These are phyloP conservation scores for Colletotrichum tamarilloi DNA, from an alignment of 2,329 filamentous ascomycete genomes.

Conservation along the genomic window DNA sequence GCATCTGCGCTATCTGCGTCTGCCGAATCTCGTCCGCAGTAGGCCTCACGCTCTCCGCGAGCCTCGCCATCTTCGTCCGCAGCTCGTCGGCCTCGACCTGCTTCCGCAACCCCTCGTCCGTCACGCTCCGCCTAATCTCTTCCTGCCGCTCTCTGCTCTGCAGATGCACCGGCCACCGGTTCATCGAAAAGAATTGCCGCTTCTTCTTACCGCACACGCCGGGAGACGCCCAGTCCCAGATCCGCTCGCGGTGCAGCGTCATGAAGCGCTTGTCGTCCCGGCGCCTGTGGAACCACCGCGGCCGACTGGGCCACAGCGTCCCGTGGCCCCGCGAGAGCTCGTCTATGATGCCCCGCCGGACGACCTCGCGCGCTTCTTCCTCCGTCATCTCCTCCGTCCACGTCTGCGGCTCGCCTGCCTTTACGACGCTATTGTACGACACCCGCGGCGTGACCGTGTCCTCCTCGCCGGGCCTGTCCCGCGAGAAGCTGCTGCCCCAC, in stretches of 20 bases:
- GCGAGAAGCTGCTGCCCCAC: constrained; percentile 13
- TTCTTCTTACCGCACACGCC: constrained; percentile 38
- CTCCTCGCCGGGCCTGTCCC: background rate
- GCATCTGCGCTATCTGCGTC: constrained; percentile 44
- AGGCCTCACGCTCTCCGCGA: background rate
- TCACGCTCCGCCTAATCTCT: constrained; percentile 38
- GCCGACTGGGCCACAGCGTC: constrained; percentile 53
- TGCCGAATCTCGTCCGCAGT: background rate
- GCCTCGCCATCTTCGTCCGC: background rate
- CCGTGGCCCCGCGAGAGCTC: constrained; percentile 56
- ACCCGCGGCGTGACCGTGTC: constrained; percentile 32
- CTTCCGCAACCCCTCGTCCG: background rate
- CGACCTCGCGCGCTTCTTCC: constrained; percentile 26
- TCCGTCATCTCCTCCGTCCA: constrained; percentile 28
- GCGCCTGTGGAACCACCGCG: constrained; percentile 39
- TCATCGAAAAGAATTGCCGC: constrained; percentile 54
- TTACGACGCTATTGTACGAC: constrained; percentile 44
- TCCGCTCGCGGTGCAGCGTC: constrained; percentile 42
- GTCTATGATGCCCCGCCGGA: constrained; percentile 52
- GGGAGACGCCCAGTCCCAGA: constrained; percentile 50
- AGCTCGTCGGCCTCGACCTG: background rate
- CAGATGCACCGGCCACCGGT: constrained; percentile 59
- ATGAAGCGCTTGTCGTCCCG: constrained; percentile 36
- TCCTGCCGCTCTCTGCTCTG: constrained; percentile 46
- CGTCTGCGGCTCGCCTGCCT: constrained; percentile 44